Conservation (phyloP, 2,329 filamentous ascomycete genomes). For the Dactylella cylindrospora region DNA sequence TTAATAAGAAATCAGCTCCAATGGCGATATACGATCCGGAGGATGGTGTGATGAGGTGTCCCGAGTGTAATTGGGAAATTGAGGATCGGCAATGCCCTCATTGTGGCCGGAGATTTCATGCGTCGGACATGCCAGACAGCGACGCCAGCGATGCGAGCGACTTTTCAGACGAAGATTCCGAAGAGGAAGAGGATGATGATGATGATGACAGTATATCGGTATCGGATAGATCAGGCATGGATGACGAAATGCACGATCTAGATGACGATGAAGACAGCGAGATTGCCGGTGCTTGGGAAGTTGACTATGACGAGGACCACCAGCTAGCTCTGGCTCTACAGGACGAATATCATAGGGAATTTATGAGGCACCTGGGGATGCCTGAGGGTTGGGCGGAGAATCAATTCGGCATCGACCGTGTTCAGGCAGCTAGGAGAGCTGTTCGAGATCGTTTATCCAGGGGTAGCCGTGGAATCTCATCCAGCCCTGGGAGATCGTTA, state of each 20-base stretch:
- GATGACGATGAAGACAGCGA: slow-evolving; percentile 42
- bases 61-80: slow-evolving; percentile 48
- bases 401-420: slow-evolving; percentile 34
- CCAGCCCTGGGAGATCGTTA: slow-evolving; percentile 21
- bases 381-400: slow-evolving; percentile 29
- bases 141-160: slow-evolving; percentile 32
- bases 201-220: slow-evolving; percentile 19
- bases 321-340: slow-evolving; percentile 34
- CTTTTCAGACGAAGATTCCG: slow-evolving; percentile 29
- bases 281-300: slow-evolving; percentile 18
- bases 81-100: slow-evolving; percentile 43
- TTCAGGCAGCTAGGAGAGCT: slow-evolving; percentile 28
- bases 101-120: slow-evolving; percentile 42
- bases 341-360: slow-evolving; percentile 42
- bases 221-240: slow-evolving; percentile 16
- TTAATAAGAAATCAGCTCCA: slow-evolving; percentile 29
- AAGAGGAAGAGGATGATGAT: slow-evolving; percentile 28
- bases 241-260: slow-evolving; percentile 43
- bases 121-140: slow-evolving; percentile 34
- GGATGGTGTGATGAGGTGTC: slow-evolving; percentile 47
- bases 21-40: slow-evolving; percentile 45
- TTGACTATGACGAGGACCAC: slow-evolving; percentile 34
- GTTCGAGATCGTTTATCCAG: slow-evolving; percentile 16
- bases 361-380: slow-evolving; percentile 34
- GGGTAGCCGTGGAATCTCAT: slow-evolving; percentile 11